Evolutionary conservation across 2,329 filamentous ascomycete genomes (phyloP).

Genomic region (Arachnopeziza araneosa): DNA sequence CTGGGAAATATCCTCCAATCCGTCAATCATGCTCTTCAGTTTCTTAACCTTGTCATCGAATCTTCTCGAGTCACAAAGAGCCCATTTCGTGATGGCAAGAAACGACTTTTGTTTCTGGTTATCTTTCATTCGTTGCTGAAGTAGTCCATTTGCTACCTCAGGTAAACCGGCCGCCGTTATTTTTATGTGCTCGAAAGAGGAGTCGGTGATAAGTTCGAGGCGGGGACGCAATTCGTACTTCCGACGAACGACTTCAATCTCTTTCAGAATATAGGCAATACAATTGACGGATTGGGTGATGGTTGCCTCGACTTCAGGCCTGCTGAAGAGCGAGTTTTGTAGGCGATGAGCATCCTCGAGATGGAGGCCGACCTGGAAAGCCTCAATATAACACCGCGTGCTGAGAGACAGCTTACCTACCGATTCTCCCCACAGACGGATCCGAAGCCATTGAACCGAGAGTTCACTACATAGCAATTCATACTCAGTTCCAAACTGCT

Average conservation of each 20-base stretch:
- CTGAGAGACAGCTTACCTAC: conserved; percentile 6
- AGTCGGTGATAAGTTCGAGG: neutral
- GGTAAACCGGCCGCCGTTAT: no score
- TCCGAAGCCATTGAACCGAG: conserved; percentile 18
- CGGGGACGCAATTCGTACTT: conserved; percentile 16
- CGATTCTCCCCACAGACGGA: conserved; percentile 22
- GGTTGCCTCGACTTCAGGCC: conserved; percentile 15
- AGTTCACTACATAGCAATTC: conserved; percentile 22
- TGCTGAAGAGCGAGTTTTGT: conserved; percentile 9
- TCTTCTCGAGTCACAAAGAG: conserved; percentile 17
- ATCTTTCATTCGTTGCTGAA: conserved; percentile 14
- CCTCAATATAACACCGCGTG: neutral
- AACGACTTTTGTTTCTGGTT: conserved; percentile 22
- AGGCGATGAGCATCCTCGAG: conserved; percentile 8
- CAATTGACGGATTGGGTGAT: conserved; percentile 16
- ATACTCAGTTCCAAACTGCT: conserved; percentile 21
- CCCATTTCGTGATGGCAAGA: conserved; percentile 19
- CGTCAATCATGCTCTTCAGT: conserved; percentile 20
- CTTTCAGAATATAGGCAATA: conserved; percentile 15
- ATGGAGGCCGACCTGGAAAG: conserved; percentile 15
- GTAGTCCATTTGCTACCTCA: neutral
- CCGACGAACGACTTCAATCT: conserved; percentile 19
- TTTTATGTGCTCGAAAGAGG: neutral
- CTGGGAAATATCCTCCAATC: conserved; percentile 17
- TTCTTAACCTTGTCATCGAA: conserved; percentile 20